Evolutionary conservation across 768 basidiomycete species (phyloP), one percentile per base, ranked within the genome.

Genomic region (Russula sp.): DNA sequence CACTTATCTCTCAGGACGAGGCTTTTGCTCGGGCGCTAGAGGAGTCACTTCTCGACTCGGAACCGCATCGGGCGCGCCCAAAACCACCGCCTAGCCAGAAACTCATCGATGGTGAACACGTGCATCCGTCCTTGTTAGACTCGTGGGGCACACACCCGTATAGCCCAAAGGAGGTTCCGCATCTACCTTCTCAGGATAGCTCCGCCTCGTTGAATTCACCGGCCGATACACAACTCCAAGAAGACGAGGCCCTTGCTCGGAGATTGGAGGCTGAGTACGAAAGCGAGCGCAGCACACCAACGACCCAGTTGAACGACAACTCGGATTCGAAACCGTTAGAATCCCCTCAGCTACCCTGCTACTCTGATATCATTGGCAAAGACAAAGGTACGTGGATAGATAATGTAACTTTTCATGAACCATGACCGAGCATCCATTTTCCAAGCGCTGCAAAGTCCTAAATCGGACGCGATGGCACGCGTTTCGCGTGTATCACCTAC

Each of bases 241-340:
- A 77, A 47, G 80, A 82, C 62, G 81, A 80, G 63, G 79, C 75
- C 0, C 72, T 79, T 50, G 79, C 80, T 44, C 76, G 78, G 14
- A 70, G 64, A 53, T 61, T 77, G 9, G 71, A 72, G 4, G 75
- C 75, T 16, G 76, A 78, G 55, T 78, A 79, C 57, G 77, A 78
- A 57, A 74, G 73, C 14, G 54, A 11, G 22, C 48, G n/a, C 6
- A 27, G 39, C 11, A 50, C 58, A 10, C 18, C 63, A 13, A 37
- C 54, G 8, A 4, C 39, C 6, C 47, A 34, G 39, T 42, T 13
- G 9, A 42, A 14, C 13, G 34, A 42, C 18, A 16, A 39, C 11
- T 16, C 20, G 31, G 44, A 63, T 13, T 18, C 44, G 4, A n/a
- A 35, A 4, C 22, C 18, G 13, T 22, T 35, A n/a, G 48, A 35